Base-by-base conservation (phyloP, 805 yeast genomes). In the Wickerhamiella sergipiensis region DNA sequence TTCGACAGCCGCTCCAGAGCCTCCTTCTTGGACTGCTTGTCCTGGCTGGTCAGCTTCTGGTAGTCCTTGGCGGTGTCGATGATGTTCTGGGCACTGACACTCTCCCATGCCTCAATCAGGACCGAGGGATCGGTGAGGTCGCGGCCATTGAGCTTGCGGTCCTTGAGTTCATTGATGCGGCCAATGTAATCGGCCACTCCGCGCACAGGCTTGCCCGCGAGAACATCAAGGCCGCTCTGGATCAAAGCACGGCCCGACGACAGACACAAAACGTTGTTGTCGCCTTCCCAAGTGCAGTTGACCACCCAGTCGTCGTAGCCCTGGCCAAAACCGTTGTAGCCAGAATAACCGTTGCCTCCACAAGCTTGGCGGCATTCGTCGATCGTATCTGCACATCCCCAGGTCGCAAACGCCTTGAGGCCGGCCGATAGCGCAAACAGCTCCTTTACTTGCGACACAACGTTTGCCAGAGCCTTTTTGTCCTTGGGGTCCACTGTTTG, bases 241-340 rank as follows among this genome's bases (percentile, higher is more conserved):
- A 81, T 71, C 40, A 82, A 71, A 23, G 92, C 79, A 65, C 90
- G 81, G 52, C 95, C 97, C 53, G 87, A 78, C 50, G 87, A 81
- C 67, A 86, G 79, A 1, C 88, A 84, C 56, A 89, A 73, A 44
- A 89, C 83, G 61, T 81, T 88, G 71, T 89, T 89, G 67, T 89
- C 97, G 67, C 97, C 97, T 71, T 89, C 97, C 97, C 97, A 89
- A 18, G 97, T 89, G 68, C 95, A 88, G 70, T 89, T 96, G 42
- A 89, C 96, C n/a, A 85, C 95, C 86, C 95, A 90, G 66, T 89
- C 97, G 55, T 77, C 76, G 71, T 79, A 86, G 12, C 88, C 88
- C 64, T 83, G 85, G 42, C 94, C 95, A 64, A 89, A 85, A 1
- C 89, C 95, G 57, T 86, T 79, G 68, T 89, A 89, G n/a, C 88